These are phyloP conservation scores for Cruciata laevipes DNA, from an alignment of 257 asterid genomes.

Conservation along the genomic window DNA sequence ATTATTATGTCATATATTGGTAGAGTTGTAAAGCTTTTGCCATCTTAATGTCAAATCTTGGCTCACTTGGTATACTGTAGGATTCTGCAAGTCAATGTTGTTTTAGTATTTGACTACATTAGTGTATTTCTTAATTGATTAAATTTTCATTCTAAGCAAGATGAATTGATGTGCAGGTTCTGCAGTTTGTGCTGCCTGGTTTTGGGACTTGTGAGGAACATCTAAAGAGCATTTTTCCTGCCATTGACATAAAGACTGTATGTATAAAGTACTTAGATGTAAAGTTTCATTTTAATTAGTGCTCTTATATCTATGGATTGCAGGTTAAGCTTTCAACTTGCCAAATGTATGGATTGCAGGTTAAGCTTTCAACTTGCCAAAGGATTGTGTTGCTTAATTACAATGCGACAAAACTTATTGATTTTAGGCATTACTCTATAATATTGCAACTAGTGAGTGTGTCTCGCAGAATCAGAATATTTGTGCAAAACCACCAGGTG, in stretches of 20 bases:
- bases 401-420: constrained; percentile 78
- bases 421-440: constrained; percentile 84
- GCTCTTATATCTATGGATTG: constrained; percentile 16
- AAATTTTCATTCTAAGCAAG: constrained; percentile 14
- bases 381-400: constrained; percentile 89
- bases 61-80: no score
- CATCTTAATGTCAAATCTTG: no score
- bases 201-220: constrained; percentile 95
- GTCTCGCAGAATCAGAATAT: constrained; percentile 70
- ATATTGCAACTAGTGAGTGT: constrained; percentile 89
- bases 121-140: no score
- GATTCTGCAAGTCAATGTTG: no score
- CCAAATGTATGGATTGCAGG: constrained; percentile 41
- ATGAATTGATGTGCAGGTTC: constrained; percentile 40
- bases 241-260: constrained; percentile 85
- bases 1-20: no score
- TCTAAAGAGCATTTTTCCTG: constrained; percentile 86
- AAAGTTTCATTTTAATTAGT: constrained; percentile 10
- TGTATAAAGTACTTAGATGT: constrained; percentile 25
- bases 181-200: constrained; percentile 93
- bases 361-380: constrained; percentile 87
- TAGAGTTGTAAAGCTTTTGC: no score
- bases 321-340: no score
- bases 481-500: constrained; percentile 86
- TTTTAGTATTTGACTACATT: no score